Base-by-base conservation (phyloP, 1,139 yeast genomes). In the Candida buenavistaensis region DNA sequence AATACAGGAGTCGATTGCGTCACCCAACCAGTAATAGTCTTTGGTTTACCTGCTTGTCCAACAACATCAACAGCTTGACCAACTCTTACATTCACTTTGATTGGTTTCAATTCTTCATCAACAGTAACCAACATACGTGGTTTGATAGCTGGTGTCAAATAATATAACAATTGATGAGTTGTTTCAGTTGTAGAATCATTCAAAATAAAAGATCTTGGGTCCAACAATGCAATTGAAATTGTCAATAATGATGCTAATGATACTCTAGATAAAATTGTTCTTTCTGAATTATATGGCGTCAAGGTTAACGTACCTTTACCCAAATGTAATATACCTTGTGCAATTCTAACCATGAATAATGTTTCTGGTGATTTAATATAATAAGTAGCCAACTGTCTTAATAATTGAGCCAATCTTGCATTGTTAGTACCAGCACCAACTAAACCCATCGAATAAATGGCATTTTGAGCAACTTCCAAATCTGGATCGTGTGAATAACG, bases 21-120 rank as follows among this genome's bases (percentile, higher is more conserved):
- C 15, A 92, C 97, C 98, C 98, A 94, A 27, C 98, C 98, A 4
- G 98, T 94, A 33, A 94, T 94, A 16, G 97, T 90, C 69, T 92
- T 92, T 27, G 98, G 98, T 52, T 88, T 88, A 68, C 99, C 98
- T 0, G 97, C 98, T 62, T 90, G 97, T 23, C 98, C 98, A 43
- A 94, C 97, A 29, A 90, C 88, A 59, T 94, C 98, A 30, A 94
- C 98, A 4, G 98, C 97, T 67, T 92, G 97, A 46, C 98, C 98
- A 25, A 94, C 97, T 55, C 98, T 80, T 6, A 92, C 98, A 51
- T 89, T 92, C 9, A 92, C 97, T 69, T 92, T 92, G 47, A 92
- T 67, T 22, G 97, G 97, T 41, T 71, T 70, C 57, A 92, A 77
- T 19, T 84, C 79, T 57, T 90, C 97, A 58, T 90, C 96, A 32